Evolutionary conservation across 805 yeast genomes (phyloP).

Genomic region (Candida hispaniensis): DNA sequence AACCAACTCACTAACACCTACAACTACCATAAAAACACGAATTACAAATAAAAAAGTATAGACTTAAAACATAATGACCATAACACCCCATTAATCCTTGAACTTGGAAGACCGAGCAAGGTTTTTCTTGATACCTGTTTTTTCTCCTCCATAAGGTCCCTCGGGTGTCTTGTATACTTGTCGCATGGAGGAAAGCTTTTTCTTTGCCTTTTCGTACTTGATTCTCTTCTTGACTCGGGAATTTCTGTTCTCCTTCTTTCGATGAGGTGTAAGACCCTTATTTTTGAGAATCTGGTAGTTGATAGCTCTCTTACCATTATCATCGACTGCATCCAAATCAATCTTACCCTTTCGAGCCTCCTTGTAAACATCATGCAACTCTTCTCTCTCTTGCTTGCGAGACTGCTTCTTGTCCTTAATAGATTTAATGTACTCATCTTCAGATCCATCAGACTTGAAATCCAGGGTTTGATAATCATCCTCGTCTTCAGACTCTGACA

Average conservation of each 20-base stretch:
- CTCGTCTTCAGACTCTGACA: constrained; percentile 36
- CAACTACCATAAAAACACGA: too few relatives aligned
- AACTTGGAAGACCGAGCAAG: constrained; percentile 79
- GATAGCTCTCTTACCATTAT: constrained; percentile 86
- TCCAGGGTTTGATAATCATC: constrained; percentile 22
- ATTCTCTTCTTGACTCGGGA: constrained; percentile 97
- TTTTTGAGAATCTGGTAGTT: constrained; percentile 92
- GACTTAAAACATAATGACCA: too few relatives aligned
- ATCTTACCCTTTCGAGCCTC: constrained; percentile 75
- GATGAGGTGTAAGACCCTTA: constrained; percentile 87
- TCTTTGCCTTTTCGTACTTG: constrained; percentile 89
- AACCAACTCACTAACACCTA: too few relatives aligned
- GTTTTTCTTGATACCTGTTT: constrained; percentile 95
- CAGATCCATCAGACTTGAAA: constrained; percentile 28
- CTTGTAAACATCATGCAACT: constrained; percentile 60
- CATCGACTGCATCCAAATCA: constrained; percentile 51
- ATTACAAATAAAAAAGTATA: too few relatives aligned
- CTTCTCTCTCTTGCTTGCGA: constrained; percentile 44
- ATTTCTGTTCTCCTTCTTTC: constrained; percentile 89
- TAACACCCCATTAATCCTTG: constrained; percentile 17
- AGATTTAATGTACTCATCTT: constrained; percentile 49
- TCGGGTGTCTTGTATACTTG: constrained; percentile 69
- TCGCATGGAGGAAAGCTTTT: constrained; percentile 82
- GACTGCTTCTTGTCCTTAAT: constrained; percentile 39
- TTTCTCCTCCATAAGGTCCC: constrained; percentile 85